Base-by-base conservation (phyloP, 1,139 yeast genomes). In the Candida anutae region DNA sequence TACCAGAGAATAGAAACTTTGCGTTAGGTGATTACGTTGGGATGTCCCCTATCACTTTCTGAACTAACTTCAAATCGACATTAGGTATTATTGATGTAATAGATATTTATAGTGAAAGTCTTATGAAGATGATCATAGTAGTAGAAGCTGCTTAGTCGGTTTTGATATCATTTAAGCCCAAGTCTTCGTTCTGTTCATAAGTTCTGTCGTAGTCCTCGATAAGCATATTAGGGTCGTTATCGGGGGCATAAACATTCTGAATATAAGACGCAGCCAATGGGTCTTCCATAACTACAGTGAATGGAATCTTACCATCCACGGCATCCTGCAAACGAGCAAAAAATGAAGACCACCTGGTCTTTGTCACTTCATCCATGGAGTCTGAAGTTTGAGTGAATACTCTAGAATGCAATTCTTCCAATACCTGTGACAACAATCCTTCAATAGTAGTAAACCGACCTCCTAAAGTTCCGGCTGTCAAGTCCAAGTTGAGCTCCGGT, bases 171-270 rank as follows among this genome's bases (percentile, higher is more conserved):
- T 74, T 74, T 50, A 93, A 66, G 17, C 99, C 99, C 43, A 90
- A 71, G 30, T 80, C 90, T 48, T 93, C 98, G 49, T 90, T 87
- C 55, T 88, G 94, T 40, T 79, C 80, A 29, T 66, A 62, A 5
- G 94, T 77, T 63, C 98, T 79, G 40, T 85, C 95, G 45, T 76
- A 84, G 36, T 88, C 95, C 55, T 81, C 95, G 39, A 83, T 72
- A 21, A 55, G 67, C 97, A 93, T 90, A 52, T 88, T 85, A 40
- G 99, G 99, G 60, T 93, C 98, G 24, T 74, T 74, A 55, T 93
- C 99, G 14, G 99, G 99, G 20, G 99, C 99, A 50, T 87, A 93
- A 8, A 88, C 94, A 50, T 93, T 93, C 59, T 93, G 99, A 40
- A 93, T 81, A 49, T 93, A 93, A 0, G 96, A 85, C 5, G 94